Conservation (phyloP, 805 yeast genomes). For the Dipodascus albidus region DNA sequence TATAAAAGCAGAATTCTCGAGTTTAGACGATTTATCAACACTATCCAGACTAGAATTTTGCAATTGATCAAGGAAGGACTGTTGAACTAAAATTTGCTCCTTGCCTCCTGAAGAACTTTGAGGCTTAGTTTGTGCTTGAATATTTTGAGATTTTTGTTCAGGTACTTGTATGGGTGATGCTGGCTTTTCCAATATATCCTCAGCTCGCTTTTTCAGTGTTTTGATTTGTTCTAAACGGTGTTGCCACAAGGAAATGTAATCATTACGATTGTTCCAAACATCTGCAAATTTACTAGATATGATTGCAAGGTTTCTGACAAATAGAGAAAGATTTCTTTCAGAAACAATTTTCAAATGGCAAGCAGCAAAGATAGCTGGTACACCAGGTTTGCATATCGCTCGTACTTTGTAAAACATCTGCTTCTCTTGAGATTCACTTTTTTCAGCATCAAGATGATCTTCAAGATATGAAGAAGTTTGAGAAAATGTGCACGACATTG, state of each 20-base stretch:
- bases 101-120: background rate
- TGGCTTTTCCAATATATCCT: background rate
- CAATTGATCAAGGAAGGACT: background rate
- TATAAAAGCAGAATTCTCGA: background rate
- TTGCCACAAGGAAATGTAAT: slow-evolving; percentile 54
- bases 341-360: slow-evolving; percentile 63
- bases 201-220: slow-evolving; percentile 25
- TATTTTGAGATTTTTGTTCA: background rate
- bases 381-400: slow-evolving; percentile 51
- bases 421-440: background rate
- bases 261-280: slow-evolving; percentile 57
- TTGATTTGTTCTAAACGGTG: slow-evolving; percentile 48
- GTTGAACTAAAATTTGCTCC: background rate
- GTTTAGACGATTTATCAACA: background rate
- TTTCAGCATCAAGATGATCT: background rate
- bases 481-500: slow-evolving; percentile 31
- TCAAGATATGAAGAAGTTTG: slow-evolving; percentile 8
- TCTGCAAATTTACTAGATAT: slow-evolving; percentile 62
- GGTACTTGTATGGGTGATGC: background rate
- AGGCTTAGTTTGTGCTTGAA: background rate
- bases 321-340: slow-evolving; percentile 45
- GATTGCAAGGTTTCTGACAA: slow-evolving; percentile 55
- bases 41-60: background rate
- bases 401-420: slow-evolving; percentile 43
- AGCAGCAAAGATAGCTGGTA: slow-evolving; percentile 68